Base-by-base conservation (phyloP, 2,329 filamentous ascomycete species). In the Metarhizium anisopliae region DNA sequence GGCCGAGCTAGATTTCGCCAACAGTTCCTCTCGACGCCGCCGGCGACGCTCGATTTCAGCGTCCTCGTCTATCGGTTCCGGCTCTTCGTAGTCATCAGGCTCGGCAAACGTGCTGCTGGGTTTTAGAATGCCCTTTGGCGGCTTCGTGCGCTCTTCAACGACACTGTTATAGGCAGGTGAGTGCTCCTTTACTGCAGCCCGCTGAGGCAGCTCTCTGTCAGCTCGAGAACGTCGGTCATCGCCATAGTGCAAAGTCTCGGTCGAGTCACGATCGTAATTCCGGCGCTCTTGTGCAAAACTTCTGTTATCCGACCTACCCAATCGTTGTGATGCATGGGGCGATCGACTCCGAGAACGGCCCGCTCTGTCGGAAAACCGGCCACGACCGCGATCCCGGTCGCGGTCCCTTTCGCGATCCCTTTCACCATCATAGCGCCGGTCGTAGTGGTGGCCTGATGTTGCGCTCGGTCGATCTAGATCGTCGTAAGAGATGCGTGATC, bases 1-100 rank as follows among this genome's bases (percentile, higher is more conserved):
- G 53, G 85, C 81, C 64, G 86, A 85, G 61, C 84, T 85, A 64
- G 90, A 87, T 74, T 91, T 95, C 68, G 89, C 87, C 67, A 90
- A 82, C 60, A 95, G 87, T 60, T 90, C 89, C 73, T 94, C 89
- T 61, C 92, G 86, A 57, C 88, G 84, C 67, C 87, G 90, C 32
- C 91, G 87, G 55, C 92, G 87, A 64, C 90, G 86, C 70, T 95
- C 89, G 64, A 96, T 88, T 65, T 93, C 80, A 62, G 88, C 85
- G 59, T 87, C 88, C 74, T 95, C 89, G 68, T 95, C 87, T 62
- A 90, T 68, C n/a, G 81, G 77, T 62, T 84, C 77, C 55, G 79
- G 74, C 60, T 81, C 78, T 59, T 80, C 75, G 61, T 72, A 76
- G 59, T 81, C 76, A 60, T 72, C 69, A 10, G 66, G 67, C 60